phyloP scores from a whole-genome alignment of 2,329 filamentous ascomycete species.

The Xylariaceae sp. region DNA sequence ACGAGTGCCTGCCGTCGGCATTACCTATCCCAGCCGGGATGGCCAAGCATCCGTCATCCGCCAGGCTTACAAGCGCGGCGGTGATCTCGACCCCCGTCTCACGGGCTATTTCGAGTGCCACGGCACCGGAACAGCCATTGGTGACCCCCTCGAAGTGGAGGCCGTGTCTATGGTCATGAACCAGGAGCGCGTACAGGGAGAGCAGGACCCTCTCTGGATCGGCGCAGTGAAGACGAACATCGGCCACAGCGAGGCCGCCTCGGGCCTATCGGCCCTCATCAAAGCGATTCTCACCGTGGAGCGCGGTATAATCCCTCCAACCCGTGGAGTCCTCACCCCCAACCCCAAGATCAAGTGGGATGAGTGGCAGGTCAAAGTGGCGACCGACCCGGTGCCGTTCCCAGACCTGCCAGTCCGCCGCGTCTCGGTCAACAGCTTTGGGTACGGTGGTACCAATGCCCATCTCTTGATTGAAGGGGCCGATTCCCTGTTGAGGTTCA shows the following conservation, averaged over 20 bases:
- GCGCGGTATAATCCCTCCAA: constrained; percentile 9
- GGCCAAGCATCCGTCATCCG: constrained; percentile 12
- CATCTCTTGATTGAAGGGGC: constrained; percentile 12
- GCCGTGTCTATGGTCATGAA: constrained; percentile 10
- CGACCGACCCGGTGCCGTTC: constrained; percentile 12
- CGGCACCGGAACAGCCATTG: constrained; percentile 15
- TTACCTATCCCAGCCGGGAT: constrained; percentile 18
- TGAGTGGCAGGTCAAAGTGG: constrained; percentile 15
- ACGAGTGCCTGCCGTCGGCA: constrained; percentile 10
- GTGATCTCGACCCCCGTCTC: constrained; percentile 6
- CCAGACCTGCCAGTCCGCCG: constrained; percentile 11
- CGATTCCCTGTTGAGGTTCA: constrained; percentile 11
- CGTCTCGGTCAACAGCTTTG: constrained; percentile 16
- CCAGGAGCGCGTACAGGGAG: constrained; percentile 5
- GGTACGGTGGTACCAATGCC: constrained; percentile 16
- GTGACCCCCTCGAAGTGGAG: constrained; percentile 16
- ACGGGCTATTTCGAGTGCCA: constrained; percentile 18
- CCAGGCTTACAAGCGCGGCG: constrained; percentile 7
- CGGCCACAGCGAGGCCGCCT: constrained; percentile 19
- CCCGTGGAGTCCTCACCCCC: constrained; percentile 10
- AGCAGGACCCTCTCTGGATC: constrained; percentile 1
- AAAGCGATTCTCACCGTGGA: constrained; percentile 15
- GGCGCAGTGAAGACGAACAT: constrained; percentile 15
- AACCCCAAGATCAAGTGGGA: constrained; percentile 17
- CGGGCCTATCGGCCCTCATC: constrained; percentile 15